These are phyloP conservation scores for Yamadazyma blattariae DNA, from an alignment of 1,139 yeast genomes.

Conservation along the genomic window DNA sequence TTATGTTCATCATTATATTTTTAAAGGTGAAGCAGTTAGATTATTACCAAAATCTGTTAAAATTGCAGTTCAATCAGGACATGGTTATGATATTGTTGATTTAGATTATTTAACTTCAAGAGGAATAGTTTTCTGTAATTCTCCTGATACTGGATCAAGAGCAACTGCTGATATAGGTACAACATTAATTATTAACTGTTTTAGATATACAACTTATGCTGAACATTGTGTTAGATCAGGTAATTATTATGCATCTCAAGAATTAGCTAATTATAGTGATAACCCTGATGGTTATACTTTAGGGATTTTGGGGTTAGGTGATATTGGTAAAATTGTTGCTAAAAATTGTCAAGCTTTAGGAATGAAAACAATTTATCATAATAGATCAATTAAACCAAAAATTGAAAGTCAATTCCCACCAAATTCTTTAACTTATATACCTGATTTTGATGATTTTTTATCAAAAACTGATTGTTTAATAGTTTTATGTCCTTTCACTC, in stretches of 20 bases:
- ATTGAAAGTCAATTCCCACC: conserved; percentile 18
- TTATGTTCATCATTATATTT: conserved; percentile 27
- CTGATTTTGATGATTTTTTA: conserved; percentile 25
- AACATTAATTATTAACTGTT: conserved; percentile 22
- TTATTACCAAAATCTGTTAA: conserved; percentile 27
- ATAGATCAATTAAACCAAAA: conserved; percentile 20
- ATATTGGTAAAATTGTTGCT: conserved; percentile 33
- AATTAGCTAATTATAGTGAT: conserved; percentile 19
- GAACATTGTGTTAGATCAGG: conserved; percentile 31
- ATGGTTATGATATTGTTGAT: conserved; percentile 38
- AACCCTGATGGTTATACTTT: conserved; percentile 32
- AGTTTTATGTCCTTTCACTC: conserved; percentile 31
- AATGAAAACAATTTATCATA: conserved; percentile 32
- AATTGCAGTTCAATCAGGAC: conserved; percentile 25
- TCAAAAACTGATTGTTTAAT: conserved; percentile 29
- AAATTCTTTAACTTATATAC: conserved; percentile 19
- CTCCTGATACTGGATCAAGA: conserved; percentile 31
- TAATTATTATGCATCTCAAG: conserved; percentile 24
- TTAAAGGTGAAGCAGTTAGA: conserved; percentile 27
- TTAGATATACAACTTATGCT: conserved; percentile 27
- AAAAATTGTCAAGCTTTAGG: conserved; percentile 28
- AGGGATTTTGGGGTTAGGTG: conserved; percentile 36
- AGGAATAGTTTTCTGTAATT: conserved; percentile 31
- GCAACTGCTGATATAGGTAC: conserved; percentile 37
- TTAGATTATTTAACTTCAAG: conserved; percentile 25